A percentile compares a stretch with the other conserved stretches of the same genome.
phyloP scores from a whole-genome alignment of 495 filamentous ascomycete genomes.

The Aspergillus coremiiformis region DNA sequence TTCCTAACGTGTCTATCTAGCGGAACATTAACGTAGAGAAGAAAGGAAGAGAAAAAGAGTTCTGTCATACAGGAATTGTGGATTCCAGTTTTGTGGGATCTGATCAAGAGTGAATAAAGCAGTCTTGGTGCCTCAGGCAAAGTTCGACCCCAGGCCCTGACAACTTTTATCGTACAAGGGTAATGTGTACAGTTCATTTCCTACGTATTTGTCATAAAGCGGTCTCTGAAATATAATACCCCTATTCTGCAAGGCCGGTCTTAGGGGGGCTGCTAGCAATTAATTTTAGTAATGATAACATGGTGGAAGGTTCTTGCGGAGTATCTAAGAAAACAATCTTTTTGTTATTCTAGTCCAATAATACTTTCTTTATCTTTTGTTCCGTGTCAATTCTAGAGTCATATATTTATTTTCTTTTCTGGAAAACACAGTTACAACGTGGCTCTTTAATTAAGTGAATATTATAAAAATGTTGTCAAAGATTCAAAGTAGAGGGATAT shows the following conservation, averaged over 20 bases:
- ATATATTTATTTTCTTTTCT: slow-evolving; percentile 5
- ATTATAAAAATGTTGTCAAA: slow-evolving; percentile 5
- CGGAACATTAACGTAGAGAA: no score
- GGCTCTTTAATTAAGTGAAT: slow-evolving; percentile 3
- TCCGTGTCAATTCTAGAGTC: neutral
- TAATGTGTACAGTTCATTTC: neutral
- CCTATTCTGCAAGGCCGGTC: neutral
- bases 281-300: neutral
- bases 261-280: neutral
- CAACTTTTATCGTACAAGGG: neutral
- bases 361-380: neutral
- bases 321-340: neutral
- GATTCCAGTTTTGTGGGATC: no score
- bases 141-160: no score
- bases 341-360: neutral
- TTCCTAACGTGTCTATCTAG: no score
- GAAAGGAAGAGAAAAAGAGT: no score
- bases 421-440: slow-evolving; percentile 4
- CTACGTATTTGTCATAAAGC: neutral
- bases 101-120: no score
- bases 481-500: neutral
- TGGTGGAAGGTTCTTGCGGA: neutral
- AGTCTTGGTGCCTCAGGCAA: no score
- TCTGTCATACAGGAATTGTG: no score
- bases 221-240: neutral